Evolutionary conservation across 2,329 filamentous ascomycete species (phyloP).

Genomic region (Chrysoporthe austroafricana): DNA sequence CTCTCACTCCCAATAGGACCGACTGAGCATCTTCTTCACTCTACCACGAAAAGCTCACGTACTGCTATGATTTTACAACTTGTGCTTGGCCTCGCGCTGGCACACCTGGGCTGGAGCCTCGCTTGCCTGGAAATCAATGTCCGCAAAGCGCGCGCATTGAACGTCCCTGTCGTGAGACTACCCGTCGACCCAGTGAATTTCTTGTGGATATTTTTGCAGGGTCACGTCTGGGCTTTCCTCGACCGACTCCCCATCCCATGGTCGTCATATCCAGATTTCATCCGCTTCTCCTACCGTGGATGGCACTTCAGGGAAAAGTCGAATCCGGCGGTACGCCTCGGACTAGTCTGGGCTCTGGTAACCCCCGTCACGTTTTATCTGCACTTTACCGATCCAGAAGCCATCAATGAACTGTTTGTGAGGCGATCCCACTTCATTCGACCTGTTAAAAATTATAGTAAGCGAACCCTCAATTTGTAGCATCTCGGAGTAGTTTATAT

Average conservation of each 20-base stretch:
- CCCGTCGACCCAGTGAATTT: constrained; percentile 33
- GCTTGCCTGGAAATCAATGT: constrained; percentile 33
- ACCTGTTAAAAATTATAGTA: constrained; percentile 31
- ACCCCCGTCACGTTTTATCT: constrained; percentile 31
- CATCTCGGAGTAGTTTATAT: neutral
- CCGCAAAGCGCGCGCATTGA: constrained; percentile 31
- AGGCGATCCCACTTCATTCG: constrained; percentile 33
- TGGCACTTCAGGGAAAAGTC: constrained; percentile 33
- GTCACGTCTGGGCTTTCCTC: constrained; percentile 32
- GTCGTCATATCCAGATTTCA: constrained; percentile 32
- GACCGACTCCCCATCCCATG: constrained; percentile 32
- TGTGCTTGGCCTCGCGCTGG: constrained; percentile 13
- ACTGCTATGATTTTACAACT: constrained; percentile 8
- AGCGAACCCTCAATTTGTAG: neutral
- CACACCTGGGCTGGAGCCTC: constrained; percentile 32
- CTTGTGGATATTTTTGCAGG: constrained; percentile 34
- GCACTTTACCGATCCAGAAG: constrained; percentile 33
- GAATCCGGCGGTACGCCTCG: constrained; percentile 25
- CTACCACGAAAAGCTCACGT: neutral
- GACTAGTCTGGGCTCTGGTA: constrained; percentile 35
- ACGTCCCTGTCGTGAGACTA: constrained; percentile 32
- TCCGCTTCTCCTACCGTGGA: constrained; percentile 33
- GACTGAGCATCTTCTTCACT: neutral
- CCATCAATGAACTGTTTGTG: constrained; percentile 32
- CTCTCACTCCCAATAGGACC: neutral